phyloP scores from a whole-genome alignment of 2,329 filamentous ascomycete species.

The Pseudogymnoascus pannorum region DNA sequence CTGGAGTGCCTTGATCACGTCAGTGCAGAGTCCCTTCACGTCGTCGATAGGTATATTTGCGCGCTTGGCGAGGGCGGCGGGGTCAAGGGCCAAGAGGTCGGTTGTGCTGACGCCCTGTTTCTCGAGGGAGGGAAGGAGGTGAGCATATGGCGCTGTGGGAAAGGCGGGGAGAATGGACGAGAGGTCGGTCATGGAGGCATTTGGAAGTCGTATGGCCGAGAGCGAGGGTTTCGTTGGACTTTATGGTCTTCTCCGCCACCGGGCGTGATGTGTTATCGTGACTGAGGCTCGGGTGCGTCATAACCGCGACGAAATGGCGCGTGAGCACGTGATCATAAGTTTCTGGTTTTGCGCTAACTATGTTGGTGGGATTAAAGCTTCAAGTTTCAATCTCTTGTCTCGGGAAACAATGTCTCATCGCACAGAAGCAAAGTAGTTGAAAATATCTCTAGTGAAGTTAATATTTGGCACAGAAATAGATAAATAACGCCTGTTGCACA shows the following conservation, averaged over 20 bases:
- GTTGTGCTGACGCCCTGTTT: conserved; percentile 67
- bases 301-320: neutral
- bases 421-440: neutral
- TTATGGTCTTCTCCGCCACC: conserved; percentile 17
- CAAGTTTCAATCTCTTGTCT: neutral
- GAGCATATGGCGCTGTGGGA: conserved; percentile 59
- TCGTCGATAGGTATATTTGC: conserved; percentile 76
- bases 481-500: too few relatives aligned
- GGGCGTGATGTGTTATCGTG: neutral
- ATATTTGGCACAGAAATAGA: too few relatives aligned
- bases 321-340: neutral
- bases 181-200: conserved; percentile 72
- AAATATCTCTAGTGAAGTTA: neutral
- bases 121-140: conserved; percentile 74
- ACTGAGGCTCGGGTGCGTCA: neutral
- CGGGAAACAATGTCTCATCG: neutral
- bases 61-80: conserved; percentile 75
- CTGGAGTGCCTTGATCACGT: conserved; percentile 61
- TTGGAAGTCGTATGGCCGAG: conserved; percentile 3
- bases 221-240: neutral
- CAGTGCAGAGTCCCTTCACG: conserved; percentile 63
- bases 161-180: conserved; percentile 76
- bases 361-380: neutral
- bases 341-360: neutral
- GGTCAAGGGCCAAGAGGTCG: conserved; percentile 80